Evolutionary conservation across 495 filamentous ascomycete genomes (phyloP), one percentile per base, ranked within the genome.

Genomic region (Aspergillus cristatus): DNA sequence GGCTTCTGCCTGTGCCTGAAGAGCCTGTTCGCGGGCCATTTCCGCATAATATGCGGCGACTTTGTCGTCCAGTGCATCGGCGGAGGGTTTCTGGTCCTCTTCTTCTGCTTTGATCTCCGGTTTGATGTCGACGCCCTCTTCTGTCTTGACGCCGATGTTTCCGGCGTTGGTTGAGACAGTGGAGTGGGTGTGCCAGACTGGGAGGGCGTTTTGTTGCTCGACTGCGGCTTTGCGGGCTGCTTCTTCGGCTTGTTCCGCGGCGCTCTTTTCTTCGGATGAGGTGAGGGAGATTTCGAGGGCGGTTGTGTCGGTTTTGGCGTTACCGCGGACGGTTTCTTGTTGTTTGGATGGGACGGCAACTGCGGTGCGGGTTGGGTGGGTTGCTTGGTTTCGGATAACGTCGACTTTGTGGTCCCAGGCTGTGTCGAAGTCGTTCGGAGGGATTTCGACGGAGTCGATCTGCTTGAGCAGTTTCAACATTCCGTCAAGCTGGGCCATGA

Each of bases 171-270:
- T 53, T 22, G 63, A 60, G 24, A 99, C 84, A 1, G 90, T 95
- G 32, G 80, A 87, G 32, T 85, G 78, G 2, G 82, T 84, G 52
- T 94, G 88, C 87, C 93, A 96, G 8, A 79, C 70, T 0, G 91
- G 91, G 26, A 99, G 64, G 3, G 76, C 78, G 43, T 99, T 99
- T 58, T 94, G 84, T 46, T 75, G 71, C 32, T 83, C 81, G 42
- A 90, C 56, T 34, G 75, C 74, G 37, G 84, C 85, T 48, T 84
- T 87, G 37, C 80, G 72, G 32, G 73, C 74, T 25, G 74, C 70
- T 48, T 85, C 85, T 31, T 82, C 84, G 3, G 75, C 75, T 40
- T 79, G 71, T 43, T 93, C 84, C 3, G 75, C 79, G 20, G 86
- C 84, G 28, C 71, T 81, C 39, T 80, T 82, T 40, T 87, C 84